Evolutionary conservation across 2,329 filamentous ascomycete species (phyloP).

Genomic region (Dactylella cylindrospora): DNA sequence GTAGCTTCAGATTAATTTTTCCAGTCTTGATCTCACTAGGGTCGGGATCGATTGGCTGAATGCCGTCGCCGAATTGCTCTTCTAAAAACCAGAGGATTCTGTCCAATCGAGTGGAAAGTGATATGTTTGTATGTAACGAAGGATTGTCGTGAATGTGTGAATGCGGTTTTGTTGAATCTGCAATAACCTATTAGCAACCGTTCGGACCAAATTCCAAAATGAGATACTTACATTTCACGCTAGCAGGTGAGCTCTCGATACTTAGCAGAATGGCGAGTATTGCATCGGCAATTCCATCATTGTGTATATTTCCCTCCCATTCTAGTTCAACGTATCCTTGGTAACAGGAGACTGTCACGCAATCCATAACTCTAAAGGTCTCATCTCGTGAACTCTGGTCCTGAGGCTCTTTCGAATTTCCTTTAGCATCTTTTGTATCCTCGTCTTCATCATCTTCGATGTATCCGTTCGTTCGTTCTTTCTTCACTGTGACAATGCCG

Average conservation of each 20-base stretch:
- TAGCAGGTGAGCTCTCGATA: conserved; percentile 89
- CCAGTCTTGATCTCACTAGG: conserved; percentile 56
- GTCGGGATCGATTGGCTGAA: conserved; percentile 69
- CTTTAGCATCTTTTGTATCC: conserved; percentile 51
- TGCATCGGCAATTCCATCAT: conserved; percentile 96
- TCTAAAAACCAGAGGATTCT: conserved; percentile 95
- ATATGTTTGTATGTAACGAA: conserved; percentile 74
- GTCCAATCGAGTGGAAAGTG: conserved; percentile 73
- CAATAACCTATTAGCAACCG: conserved; percentile 54
- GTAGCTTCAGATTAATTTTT: conserved; percentile 51
- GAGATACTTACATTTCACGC: conserved; percentile 75
- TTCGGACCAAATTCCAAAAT: conserved; percentile 53
- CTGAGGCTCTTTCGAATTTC: conserved; percentile 48
- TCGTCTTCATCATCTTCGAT: conserved; percentile 52
- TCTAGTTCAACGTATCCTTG: conserved; percentile 84
- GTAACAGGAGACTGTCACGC: conserved; percentile 76
- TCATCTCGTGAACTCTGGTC: conserved; percentile 51
- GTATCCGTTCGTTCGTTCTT: conserved; percentile 47
- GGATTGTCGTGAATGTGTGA: conserved; percentile 57
- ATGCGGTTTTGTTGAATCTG: conserved; percentile 58
- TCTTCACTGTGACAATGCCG: conserved; percentile 62
- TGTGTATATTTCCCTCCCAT: conserved; percentile 97
- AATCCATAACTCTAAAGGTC: conserved; percentile 80
- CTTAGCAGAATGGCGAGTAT: conserved; percentile 90
- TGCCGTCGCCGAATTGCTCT: conserved; percentile 88